A percentile compares a stretch with the other conserved stretches of the same genome.
Conservation (phyloP, 2,329 filamentous ascomycete genomes). For the Alternaria infectoria region DNA sequence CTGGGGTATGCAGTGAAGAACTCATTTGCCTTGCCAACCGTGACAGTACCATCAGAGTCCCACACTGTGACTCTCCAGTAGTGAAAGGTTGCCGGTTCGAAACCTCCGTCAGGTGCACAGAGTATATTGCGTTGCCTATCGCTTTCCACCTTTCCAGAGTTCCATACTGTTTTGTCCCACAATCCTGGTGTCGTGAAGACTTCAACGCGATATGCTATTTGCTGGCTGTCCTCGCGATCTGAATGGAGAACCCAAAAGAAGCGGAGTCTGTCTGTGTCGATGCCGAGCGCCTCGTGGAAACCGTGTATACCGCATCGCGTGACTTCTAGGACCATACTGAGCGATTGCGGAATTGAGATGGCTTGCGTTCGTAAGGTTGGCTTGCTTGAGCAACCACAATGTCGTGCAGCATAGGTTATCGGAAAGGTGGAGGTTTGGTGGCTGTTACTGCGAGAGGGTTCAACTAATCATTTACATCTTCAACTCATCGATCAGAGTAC, state of each 20-base stretch:
- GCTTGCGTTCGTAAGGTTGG: background rate
- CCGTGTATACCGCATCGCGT: constrained; percentile 48
- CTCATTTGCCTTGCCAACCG: constrained; percentile 36
- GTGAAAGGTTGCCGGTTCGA: constrained; percentile 46
- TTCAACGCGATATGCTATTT: constrained; percentile 27
- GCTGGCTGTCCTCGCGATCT: constrained; percentile 35
- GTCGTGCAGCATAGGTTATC: background rate
- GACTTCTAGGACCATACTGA: constrained; percentile 33
- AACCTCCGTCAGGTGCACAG: constrained; percentile 41
- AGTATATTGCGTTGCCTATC: constrained; percentile 36
- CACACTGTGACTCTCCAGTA: constrained; percentile 49
- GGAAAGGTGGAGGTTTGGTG: background rate
- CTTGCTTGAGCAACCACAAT: background rate
- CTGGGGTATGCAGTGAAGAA: constrained; percentile 52
- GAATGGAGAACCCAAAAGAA: constrained; percentile 46
- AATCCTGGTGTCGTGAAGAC: background rate
- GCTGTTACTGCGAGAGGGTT: background rate
- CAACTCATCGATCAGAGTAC: background rate
- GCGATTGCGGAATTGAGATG: background rate
- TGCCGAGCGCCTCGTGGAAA: constrained; percentile 49
- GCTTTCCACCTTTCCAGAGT: constrained; percentile 16
- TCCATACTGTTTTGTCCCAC: background rate
- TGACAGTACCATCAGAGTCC: constrained; percentile 41
- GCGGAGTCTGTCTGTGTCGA: constrained; percentile 48
- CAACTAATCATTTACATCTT: background rate